Conservation (phyloP, 2,329 filamentous ascomycete species). For the Aspergillus intermedius region DNA sequence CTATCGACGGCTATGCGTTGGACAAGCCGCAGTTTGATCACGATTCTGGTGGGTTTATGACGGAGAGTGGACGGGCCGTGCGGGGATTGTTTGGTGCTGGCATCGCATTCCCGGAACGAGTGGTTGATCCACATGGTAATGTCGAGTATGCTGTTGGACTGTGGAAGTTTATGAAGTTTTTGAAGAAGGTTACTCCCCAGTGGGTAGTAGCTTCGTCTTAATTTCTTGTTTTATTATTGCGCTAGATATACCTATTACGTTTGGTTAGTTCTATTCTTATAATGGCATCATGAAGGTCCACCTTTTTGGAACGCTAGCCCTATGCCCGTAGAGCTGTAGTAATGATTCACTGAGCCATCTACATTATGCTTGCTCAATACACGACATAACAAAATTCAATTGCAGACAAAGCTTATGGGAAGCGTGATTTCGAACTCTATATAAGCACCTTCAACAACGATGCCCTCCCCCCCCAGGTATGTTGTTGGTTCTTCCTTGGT, state of each 20-base stretch:
- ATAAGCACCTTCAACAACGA: too few relatives aligned
- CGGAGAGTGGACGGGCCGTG: slow-evolving; percentile 33
- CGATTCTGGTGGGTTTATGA: slow-evolving; percentile 44
- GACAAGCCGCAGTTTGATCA: slow-evolving; percentile 23
- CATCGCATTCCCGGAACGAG: slow-evolving; percentile 57
- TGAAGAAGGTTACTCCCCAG: slow-evolving; percentile 48
- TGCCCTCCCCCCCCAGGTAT: too few relatives aligned
- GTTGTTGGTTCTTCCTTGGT: too few relatives aligned
- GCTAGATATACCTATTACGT: neutral
- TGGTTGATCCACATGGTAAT: slow-evolving; percentile 56
- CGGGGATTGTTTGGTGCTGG: slow-evolving; percentile 55
- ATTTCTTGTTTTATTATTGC: neutral
- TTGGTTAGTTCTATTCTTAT: neutral
- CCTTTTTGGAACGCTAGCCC: too few relatives aligned
- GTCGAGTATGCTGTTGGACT: slow-evolving; percentile 58
- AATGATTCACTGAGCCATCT: too few relatives aligned
- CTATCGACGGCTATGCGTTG: slow-evolving; percentile 24
- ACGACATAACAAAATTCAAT: too few relatives aligned
- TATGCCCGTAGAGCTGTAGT: too few relatives aligned
- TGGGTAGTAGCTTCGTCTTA: slow-evolving; percentile 33
- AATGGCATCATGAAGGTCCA: neutral
- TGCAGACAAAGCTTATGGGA: too few relatives aligned
- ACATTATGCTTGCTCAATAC: too few relatives aligned
- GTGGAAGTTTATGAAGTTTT: slow-evolving; percentile 60
- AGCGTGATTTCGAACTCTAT: too few relatives aligned